Evolutionary conservation across 1,284 basidiomycete genomes (phyloP).

Genomic region (Melampsora larici-populina): DNA sequence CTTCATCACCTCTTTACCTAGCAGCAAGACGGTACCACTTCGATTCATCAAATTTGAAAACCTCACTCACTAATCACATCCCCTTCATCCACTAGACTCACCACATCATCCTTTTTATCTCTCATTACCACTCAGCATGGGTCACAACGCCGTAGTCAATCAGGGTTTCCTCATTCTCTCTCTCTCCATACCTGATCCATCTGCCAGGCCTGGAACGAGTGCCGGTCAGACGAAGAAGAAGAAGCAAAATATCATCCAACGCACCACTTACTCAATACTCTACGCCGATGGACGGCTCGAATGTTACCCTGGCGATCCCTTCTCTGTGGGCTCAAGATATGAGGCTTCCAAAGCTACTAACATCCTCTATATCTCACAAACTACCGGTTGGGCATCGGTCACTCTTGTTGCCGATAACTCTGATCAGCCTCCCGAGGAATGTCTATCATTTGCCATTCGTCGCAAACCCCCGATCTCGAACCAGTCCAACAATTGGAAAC

Average conservation of each 20-base stretch:
- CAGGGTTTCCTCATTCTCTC: no score
- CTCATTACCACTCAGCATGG: no score
- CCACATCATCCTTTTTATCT: no score
- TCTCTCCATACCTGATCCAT: no score
- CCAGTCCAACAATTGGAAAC: background rate
- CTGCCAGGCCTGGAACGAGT: no score
- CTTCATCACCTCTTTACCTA: no score
- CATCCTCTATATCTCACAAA: conserved; percentile 12
- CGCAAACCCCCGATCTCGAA: background rate
- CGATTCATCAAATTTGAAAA: no score
- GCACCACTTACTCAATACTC: conserved; percentile 14
- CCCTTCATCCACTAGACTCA: no score
- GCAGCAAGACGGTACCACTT: no score
- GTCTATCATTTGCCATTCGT: background rate
- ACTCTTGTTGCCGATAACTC: background rate
- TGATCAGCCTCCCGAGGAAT: conserved; percentile 12
- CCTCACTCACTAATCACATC: no score
- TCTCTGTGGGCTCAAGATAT: conserved; percentile 22
- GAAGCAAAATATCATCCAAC: background rate
- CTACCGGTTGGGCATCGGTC: conserved; percentile 2
- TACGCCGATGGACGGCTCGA: conserved; percentile 15
- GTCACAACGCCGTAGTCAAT: no score
- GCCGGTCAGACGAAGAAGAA: no score
- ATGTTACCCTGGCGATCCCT: conserved; percentile 28
- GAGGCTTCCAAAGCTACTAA: conserved; percentile 23